Base-by-base conservation (phyloP, 2,329 filamentous ascomycete genomes). In the Orbilia javanica region DNA sequence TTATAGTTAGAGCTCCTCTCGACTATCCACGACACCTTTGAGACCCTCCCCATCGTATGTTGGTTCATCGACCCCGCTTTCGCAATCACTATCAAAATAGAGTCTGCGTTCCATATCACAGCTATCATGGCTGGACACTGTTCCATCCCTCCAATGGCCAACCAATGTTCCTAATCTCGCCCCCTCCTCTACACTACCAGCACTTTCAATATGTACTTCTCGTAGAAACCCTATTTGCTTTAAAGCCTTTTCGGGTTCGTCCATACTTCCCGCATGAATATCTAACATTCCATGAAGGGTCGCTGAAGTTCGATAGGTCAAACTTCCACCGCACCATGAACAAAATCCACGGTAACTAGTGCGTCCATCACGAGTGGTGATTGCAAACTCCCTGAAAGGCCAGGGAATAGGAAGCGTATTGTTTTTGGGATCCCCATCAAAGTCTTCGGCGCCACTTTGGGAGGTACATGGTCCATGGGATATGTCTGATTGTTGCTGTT, bases 341-440 rank as follows among this genome's bases (percentile, higher is more conserved):
- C 74, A 78, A 39, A 78, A 78, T 5, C 74, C 74, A 15, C 68
- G 52, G 48, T 71, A 68, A 6, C 67, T 78, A 11, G 67, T 78
- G 39, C 74, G 63, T 1, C 74, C 74, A 50, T 78, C 74, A 27
- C 74, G 52, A 4, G 74, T 72, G 13, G 67, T 72, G 15, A 67
- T 2, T 0, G 50, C 31, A 39, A 72, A 78, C 18, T 78, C 74
- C 29, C 69, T 72, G 20, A 55, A 78, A 7, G 74, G 74, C 74
- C 74, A 78, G 4, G 74, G 74, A 13, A 78, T 55, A 8, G 50
- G 62, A 3, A 72, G 62, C 18, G 20, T 44, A 48, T 48, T 69
- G 25, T 65, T 52, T n/a, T 57, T 34, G 0, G 57, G 72, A 39
- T 76, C 67, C 1, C 25, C 60, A 11, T 74, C 29, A 8, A 20